phyloP scores from a whole-genome alignment of 2,329 filamentous ascomycete species.

The Alternaria triticimaculans region DNA sequence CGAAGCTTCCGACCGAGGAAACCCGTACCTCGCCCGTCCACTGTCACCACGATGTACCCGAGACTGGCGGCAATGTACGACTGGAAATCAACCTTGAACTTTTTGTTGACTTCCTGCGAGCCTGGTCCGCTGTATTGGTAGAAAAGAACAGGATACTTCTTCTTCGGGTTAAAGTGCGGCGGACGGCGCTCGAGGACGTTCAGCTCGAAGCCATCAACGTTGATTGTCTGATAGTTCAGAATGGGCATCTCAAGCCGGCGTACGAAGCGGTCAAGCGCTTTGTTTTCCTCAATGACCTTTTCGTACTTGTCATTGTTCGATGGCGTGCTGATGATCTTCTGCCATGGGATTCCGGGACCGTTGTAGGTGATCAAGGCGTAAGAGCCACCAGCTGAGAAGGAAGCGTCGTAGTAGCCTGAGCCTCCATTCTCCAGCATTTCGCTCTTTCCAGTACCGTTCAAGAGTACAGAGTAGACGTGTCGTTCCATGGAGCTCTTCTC shows the following conservation, averaged over 20 bases:
- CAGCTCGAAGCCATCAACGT: slow-evolving; percentile 77
- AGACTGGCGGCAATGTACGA: slow-evolving; percentile 83
- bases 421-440: slow-evolving; percentile 75
- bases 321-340: slow-evolving; percentile 86
- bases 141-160: slow-evolving; percentile 93
- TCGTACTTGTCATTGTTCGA: slow-evolving; percentile 70
- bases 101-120: slow-evolving; percentile 85
- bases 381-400: slow-evolving; percentile 82
- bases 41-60: slow-evolving; percentile 92
- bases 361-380: slow-evolving; percentile 85
- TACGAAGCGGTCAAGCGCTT: slow-evolving; percentile 70
- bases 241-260: slow-evolving; percentile 81
- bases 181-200: slow-evolving; percentile 85
- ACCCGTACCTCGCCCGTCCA: slow-evolving; percentile 92
- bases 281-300: slow-evolving; percentile 79
- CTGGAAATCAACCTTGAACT: slow-evolving; percentile 86
- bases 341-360: slow-evolving; percentile 87
- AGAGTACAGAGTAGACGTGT: slow-evolving; percentile 87
- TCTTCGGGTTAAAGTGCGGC: slow-evolving; percentile 82
- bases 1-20: slow-evolving; percentile 85
- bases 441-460: slow-evolving; percentile 77
- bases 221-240: slow-evolving; percentile 81
- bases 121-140: slow-evolving; percentile 92
- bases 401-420: slow-evolving; percentile 80
- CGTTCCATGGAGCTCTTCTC: slow-evolving; percentile 88